Conservation (phyloP, 306 rosid genomes). For the Albizia julibrissin region DNA sequence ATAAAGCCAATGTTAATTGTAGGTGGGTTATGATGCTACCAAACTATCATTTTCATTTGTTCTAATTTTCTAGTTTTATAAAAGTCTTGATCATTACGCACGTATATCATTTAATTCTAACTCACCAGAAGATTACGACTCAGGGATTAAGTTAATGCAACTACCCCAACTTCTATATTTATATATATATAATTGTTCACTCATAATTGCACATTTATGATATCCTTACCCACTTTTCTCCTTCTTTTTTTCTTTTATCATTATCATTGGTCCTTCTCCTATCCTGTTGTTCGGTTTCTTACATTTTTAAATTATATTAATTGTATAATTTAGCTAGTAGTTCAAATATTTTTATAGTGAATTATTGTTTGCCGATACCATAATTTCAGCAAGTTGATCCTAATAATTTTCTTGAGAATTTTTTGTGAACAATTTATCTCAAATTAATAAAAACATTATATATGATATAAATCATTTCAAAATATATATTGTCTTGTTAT, state of each 20-base stretch:
- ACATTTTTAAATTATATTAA: not conserved
- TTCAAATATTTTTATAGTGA: not conserved
- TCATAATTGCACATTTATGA: not conserved
- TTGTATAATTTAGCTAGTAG: not conserved
- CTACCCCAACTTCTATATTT: not conserved
- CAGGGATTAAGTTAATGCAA: not conserved
- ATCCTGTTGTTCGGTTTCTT: not conserved
- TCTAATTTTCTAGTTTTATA: not conserved
- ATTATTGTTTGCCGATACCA: not conserved
- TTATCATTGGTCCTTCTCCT: not conserved
- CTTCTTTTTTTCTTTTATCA: not conserved
- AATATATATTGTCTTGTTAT: not conserved
- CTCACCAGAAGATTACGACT: not conserved
- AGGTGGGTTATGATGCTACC: slow-evolving; percentile 28
- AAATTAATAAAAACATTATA: not conserved
- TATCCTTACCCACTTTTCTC: not conserved
- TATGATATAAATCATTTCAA: not conserved
- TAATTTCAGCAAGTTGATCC: not conserved
- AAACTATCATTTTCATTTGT: slow-evolving; percentile 29
- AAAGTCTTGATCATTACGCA: not conserved
- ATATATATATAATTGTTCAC: not conserved
- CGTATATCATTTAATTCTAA: slow-evolving; percentile 2
- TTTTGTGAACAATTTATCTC: not conserved
- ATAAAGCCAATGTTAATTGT: slow-evolving; percentile 7
- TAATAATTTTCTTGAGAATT: not conserved